These are phyloP conservation scores for Ambrosia hybrid DNA, from an alignment of 140 eudicot genomes.

Conservation along the genomic window DNA sequence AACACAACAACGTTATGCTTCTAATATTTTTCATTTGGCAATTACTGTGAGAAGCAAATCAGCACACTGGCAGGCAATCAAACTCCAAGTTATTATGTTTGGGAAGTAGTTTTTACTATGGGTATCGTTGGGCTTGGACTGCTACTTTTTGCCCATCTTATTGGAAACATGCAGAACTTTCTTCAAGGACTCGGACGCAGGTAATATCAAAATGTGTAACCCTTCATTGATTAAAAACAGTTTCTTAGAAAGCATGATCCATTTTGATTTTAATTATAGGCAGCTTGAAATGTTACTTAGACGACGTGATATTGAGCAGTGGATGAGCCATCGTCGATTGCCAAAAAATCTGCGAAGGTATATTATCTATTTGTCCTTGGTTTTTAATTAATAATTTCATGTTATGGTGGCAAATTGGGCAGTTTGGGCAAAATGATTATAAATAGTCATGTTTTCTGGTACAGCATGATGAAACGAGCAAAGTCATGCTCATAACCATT, in stretches of 20 bases:
- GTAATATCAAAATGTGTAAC: conserved; percentile 28
- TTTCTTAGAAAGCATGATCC: too few relatives aligned
- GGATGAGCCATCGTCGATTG: conserved; percentile 92
- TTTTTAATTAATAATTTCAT: neutral
- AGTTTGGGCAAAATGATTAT: too few relatives aligned
- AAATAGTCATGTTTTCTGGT: too few relatives aligned
- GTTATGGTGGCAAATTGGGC: neutral
- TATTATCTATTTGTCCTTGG: neutral
- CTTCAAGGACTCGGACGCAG: conserved; percentile 88
- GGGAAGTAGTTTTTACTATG: conserved; percentile 88
- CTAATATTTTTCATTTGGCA: neutral
- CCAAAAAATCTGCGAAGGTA: conserved; percentile 69
- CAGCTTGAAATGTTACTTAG: conserved; percentile 80
- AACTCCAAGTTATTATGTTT: conserved; percentile 64
- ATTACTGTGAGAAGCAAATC: conserved; percentile 58
- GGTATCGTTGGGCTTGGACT: conserved; percentile 74
- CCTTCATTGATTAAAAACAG: too few relatives aligned
- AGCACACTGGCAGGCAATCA: conserved; percentile 89
- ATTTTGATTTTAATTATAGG: conserved; percentile 33
- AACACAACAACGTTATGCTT: too few relatives aligned
- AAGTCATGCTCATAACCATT: too few relatives aligned
- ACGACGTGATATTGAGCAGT: conserved; percentile 83
- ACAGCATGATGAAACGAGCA: too few relatives aligned
- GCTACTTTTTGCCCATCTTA: conserved; percentile 72
- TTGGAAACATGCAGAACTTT: conserved; percentile 92